Percentiles rank a stretch among this genome's conserved stretches.
phyloP scores from a whole-genome alignment of 2,329 filamentous ascomycete genomes.

The Arachnomyces sp. region DNA sequence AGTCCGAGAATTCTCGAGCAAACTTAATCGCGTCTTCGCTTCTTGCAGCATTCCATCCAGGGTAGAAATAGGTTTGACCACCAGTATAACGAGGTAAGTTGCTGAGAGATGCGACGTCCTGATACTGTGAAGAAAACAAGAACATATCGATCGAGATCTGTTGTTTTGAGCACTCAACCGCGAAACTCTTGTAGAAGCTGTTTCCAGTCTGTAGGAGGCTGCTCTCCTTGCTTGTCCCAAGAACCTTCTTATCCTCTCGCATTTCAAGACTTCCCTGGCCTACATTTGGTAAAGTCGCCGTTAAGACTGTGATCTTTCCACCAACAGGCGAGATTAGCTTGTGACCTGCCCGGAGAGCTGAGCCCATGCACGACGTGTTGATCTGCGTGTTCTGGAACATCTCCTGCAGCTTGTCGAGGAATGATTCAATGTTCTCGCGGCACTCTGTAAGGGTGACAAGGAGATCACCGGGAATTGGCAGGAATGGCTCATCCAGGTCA shows the following conservation, averaged over 20 bases:
- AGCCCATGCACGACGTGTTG: slow-evolving; percentile 86
- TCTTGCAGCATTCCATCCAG: slow-evolving; percentile 90
- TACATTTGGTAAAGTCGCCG: slow-evolving; percentile 79
- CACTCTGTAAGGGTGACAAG: slow-evolving; percentile 83
- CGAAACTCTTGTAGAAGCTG: slow-evolving; percentile 98
- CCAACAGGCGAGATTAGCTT: slow-evolving; percentile 91
- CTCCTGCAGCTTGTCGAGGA: slow-evolving; percentile 79
- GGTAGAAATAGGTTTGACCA: slow-evolving; percentile 97
- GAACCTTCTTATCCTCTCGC: slow-evolving; percentile 90
- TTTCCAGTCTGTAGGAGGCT: slow-evolving; percentile 81
- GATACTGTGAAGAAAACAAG: slow-evolving; percentile 89
- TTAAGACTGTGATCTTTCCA: slow-evolving; percentile 89
- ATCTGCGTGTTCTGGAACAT: slow-evolving; percentile 97
- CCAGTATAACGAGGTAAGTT: slow-evolving; percentile 94
- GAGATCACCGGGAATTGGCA: slow-evolving; percentile 86
- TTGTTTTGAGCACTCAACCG: slow-evolving; percentile 96
- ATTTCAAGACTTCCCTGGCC: slow-evolving; percentile 85
- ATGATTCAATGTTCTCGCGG: slow-evolving; percentile 81
- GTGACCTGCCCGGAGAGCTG: slow-evolving; percentile 83
- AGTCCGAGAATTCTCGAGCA: slow-evolving; percentile 91
- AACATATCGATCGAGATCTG: slow-evolving; percentile 99
- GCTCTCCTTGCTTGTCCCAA: slow-evolving; percentile 89
- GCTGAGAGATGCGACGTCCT: slow-evolving; percentile 92
- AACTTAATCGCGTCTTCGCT: slow-evolving; percentile 97
- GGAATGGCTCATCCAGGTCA: slow-evolving; percentile 90